Percentiles rank a stretch among this genome's conserved stretches.
phyloP scores from a whole-genome alignment of 1,284 basidiomycete species.

The Malassezia obtusa region DNA sequence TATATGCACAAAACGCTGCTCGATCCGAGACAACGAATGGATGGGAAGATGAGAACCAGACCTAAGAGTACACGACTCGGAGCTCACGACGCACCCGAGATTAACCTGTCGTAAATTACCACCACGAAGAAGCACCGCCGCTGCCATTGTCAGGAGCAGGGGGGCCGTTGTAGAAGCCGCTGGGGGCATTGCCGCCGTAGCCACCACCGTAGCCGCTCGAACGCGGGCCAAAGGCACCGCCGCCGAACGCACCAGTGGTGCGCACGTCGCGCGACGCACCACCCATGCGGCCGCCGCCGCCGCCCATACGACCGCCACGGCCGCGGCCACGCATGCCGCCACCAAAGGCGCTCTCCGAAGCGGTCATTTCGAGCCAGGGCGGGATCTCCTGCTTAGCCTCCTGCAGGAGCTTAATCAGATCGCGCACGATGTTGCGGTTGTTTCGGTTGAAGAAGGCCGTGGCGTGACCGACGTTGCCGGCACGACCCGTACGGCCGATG shows the following conservation, averaged over 20 bases:
- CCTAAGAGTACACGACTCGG: constrained; percentile 13
- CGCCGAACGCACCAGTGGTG: constrained; percentile 28
- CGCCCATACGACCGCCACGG: constrained; percentile 50
- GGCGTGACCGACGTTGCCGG: constrained; percentile 90
- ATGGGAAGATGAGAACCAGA: background rate
- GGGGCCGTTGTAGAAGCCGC: constrained; percentile 17
- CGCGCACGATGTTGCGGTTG: constrained; percentile 66
- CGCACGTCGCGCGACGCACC: constrained; percentile 46
- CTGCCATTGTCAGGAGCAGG: constrained; percentile 15
- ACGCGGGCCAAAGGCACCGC: constrained; percentile 22
- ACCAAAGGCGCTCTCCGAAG: constrained; percentile 65
- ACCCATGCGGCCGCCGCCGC: constrained; percentile 20
- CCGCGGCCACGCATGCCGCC: constrained; percentile 56
- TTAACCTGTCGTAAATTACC: constrained; percentile 14
- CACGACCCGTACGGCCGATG: constrained; percentile 90
- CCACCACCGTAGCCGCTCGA: constrained; percentile 29
- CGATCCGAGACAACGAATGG: constrained; percentile 13
- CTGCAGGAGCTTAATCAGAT: constrained; percentile 80
- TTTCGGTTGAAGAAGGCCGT: constrained; percentile 55
- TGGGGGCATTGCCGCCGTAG: constrained; percentile 11
- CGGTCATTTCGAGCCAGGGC: constrained; percentile 77
- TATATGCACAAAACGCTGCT: constrained; percentile 18
- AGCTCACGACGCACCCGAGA: background rate
- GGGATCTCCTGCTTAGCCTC: constrained; percentile 97
- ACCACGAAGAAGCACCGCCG: constrained; percentile 19